Evolutionary conservation across 2,329 filamentous ascomycete genomes (phyloP), one percentile per base, ranked within the genome.

Genomic region (Fusarium sp.): DNA sequence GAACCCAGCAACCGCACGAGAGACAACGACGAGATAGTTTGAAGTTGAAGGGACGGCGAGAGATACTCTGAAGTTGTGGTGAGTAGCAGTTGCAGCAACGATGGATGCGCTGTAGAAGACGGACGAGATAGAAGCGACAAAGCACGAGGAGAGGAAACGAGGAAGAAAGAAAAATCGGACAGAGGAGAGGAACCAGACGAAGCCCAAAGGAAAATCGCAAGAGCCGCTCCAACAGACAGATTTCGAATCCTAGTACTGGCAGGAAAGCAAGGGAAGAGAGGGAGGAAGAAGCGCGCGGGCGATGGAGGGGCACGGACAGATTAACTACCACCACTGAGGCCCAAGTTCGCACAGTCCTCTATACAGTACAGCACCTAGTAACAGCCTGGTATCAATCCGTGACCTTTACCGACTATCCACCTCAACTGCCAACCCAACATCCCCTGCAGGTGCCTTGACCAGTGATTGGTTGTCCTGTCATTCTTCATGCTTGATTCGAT

Each of bases 191-290:
- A 62, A 65, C 62, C 63, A 66, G 61, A 67, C 71, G 29, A 64
- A 72, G 62, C 58, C 65, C 43, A 54, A 75, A 67, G 65, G 62
- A 73, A 74, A 73, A 57, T 67, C 70, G 45, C 69, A 67, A 75
- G 48, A 61, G 74, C 62, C 56, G 33, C 65, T 63, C 63, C 65
- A 63, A 65, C 60, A 39, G 59, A 65, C 60, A 39, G 59, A 75
- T 60, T 62, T 41, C 54, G 61, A 71, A 69, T 60, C 39, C 45
- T 69, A 56, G 37, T 39, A 67, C 50, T 45, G 54, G 65, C 65
- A 39, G 48, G 52, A 54, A 64, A 43, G 60, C 58, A 67, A 60
- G 39, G 41, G 65, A 69, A 50, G 48, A 45, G 59, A 59, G 68
- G 52, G 61, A 50, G 35, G 50, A 35, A 57, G 37, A 65, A 56